These are phyloP conservation scores for Maudiozyma humilis DNA, from an alignment of 1,139 yeast genomes.

Conservation along the genomic window DNA sequence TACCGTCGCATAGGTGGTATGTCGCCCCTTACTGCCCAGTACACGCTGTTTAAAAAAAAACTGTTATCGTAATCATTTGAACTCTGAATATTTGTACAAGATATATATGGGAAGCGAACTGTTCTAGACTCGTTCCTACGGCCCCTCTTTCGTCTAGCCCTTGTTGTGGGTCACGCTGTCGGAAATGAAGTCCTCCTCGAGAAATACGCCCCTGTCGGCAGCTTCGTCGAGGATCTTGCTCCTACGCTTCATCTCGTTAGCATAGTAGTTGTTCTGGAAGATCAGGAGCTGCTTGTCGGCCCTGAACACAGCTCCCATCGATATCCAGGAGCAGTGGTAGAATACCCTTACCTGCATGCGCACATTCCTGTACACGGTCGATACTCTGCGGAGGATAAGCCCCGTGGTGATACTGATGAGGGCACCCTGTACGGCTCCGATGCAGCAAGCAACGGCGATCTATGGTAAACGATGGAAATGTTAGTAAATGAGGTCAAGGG, in stretches of 20 bases:
- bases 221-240: constrained; percentile 34
- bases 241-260: constrained; percentile 31
- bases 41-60: too few relatives aligned
- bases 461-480: constrained; percentile 3
- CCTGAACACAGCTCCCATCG: constrained; percentile 34
- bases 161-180: constrained; percentile 17
- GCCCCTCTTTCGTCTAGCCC: too few relatives aligned
- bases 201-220: constrained; percentile 36
- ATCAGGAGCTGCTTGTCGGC: constrained; percentile 35
- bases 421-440: constrained; percentile 36
- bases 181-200: constrained; percentile 28
- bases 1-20: not conserved
- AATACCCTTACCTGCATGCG: constrained; percentile 35
- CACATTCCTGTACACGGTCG: constrained; percentile 31
- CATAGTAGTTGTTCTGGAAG: constrained; percentile 31
- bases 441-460: constrained; percentile 31
- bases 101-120: not conserved
- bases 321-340: constrained; percentile 36
- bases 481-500: not conserved
- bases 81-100: not conserved
- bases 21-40: too few relatives aligned
- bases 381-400: constrained; percentile 29
- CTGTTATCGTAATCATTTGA: not conserved
- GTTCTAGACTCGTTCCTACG: not conserved
- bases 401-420: constrained; percentile 31